A percentile compares a stretch with the other conserved stretches of the same genome.
Conservation (phyloP, 176 grass and related monocot genomes). For the Eremochloa ophiuroides region DNA sequence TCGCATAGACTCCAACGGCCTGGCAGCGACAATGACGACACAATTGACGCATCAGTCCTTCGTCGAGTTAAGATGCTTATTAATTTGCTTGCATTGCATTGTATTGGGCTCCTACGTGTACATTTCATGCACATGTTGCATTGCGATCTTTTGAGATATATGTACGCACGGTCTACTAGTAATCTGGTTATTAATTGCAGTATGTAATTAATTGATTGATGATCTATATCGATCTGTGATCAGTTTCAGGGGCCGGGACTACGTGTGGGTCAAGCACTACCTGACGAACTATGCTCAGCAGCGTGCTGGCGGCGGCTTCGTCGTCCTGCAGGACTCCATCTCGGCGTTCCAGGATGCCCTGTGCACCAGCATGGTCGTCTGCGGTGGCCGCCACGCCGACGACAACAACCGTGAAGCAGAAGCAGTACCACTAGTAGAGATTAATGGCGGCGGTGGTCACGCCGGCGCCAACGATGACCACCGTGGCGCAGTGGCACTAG, state of each 20-base stretch:
- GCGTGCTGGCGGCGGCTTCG: not conserved
- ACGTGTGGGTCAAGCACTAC: conserved; percentile 41
- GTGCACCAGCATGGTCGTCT: conserved; percentile 32
- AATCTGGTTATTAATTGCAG: not conserved
- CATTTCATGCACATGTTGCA: not conserved
- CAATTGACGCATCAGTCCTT: conserved; percentile 3
- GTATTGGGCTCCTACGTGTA: not conserved
- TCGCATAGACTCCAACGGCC: not conserved
- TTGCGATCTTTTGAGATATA: not conserved
- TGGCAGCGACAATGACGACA: not conserved
- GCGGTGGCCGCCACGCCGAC: not conserved
- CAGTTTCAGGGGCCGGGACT: conserved; percentile 38
- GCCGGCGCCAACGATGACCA: not conserved
- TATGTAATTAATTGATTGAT: not conserved
- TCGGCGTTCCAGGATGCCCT: conserved; percentile 35
- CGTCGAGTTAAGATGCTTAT: no score
- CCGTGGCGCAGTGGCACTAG: not conserved
- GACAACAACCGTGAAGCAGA: not conserved
- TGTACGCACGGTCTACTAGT: not conserved
- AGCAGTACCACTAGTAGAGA: not conserved
- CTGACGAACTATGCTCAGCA: conserved; percentile 28
- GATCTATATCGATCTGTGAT: not conserved
- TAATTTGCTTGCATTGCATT: not conserved
- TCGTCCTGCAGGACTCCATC: conserved; percentile 31
- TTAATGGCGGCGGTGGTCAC: no score